These are phyloP conservation scores for Calcarisporium arbuscula DNA, from an alignment of 2,329 filamentous ascomycete genomes.

Conservation along the genomic window DNA sequence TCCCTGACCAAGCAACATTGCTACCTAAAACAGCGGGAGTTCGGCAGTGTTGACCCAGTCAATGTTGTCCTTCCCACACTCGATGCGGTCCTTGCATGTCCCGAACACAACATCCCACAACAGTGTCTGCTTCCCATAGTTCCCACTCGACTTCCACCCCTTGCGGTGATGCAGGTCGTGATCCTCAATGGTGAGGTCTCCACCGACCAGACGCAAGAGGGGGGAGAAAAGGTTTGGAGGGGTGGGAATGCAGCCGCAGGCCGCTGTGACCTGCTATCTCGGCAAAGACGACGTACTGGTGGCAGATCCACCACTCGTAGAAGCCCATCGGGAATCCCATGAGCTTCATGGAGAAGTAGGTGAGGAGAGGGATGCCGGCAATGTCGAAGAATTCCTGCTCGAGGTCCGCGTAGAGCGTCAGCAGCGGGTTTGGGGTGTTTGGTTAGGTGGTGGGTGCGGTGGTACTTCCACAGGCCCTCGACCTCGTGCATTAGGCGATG, in stretches of 20 bases:
- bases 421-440: too few species aligned
- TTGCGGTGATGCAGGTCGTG: slow-evolving; percentile 32
- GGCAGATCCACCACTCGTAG: slow-evolving; percentile 40
- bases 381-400: slow-evolving; percentile 38
- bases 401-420: slow-evolving; percentile 33
- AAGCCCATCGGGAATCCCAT: slow-evolving; percentile 35
- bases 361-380: slow-evolving; percentile 30
- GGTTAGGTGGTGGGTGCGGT: slow-evolving; percentile 37
- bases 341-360: slow-evolving; percentile 27
- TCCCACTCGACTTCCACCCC: slow-evolving; percentile 28
- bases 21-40: too few species aligned
- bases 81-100: slow-evolving; percentile 27
- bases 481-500: slow-evolving; percentile 35
- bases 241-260: slow-evolving; percentile 25
- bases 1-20: too few species aligned
- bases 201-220: slow-evolving; percentile 23
- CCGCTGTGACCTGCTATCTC: slow-evolving; percentile 32
- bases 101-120: slow-evolving; percentile 29
- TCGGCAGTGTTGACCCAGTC: too few species aligned
- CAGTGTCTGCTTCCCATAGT: slow-evolving; percentile 30
- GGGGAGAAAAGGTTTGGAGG: slow-evolving; percentile 26
- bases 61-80: slow-evolving; percentile 21
- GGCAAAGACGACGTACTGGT: slow-evolving; percentile 33
- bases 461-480: slow-evolving; percentile 27
- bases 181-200: slow-evolving; percentile 35